Base-by-base conservation (phyloP, 2,329 filamentous ascomycete species). In the Beauveria caledonica region DNA sequence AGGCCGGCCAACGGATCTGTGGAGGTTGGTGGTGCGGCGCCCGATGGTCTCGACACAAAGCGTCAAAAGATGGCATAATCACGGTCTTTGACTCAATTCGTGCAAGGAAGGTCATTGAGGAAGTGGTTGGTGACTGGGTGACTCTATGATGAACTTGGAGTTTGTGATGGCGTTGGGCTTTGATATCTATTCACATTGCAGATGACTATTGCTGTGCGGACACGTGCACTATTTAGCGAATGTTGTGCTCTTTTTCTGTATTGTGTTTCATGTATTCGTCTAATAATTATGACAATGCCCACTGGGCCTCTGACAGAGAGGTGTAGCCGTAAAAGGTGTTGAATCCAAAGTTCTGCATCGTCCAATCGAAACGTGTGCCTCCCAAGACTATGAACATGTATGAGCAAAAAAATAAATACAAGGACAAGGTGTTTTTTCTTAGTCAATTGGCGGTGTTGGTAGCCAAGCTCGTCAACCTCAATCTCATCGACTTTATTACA, bases 21-120 rank as follows among this genome's bases (percentile, higher is more conserved):
- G 11, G 68, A 62, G 23, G 67, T 65, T 19, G 63, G 62, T n/a
- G 64, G 63, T 7, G 67, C 27, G 48, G 65, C 8, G 63, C 63
- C 63, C 3, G 69, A 68, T 25, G 72, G 70, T 2, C 46, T 73
- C 10, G 82, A 84, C 59, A 69, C 73, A 2, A 85, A 85, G 69
- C 75, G 83, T 52, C 81, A 81, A 69, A 82, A 77, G 70, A 76
- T 73, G 63, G 67, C 69, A 40, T 77, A 69, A 56, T 36, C 2
- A 45, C 7, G 42, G 7, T 10, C 40, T 42, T 19, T 11, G 42
- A 10, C 29, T 23, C 49, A 3, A 4, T 39, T 15, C 23, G 6
- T 36, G 15, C 36, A 19, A 1, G 29, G 13, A 13, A 19, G 40
- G 3, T 27, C n/a, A 25, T 21, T 39, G 15, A 13, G 15, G 39